Conservation (phyloP, 257 asterid species). For the Solanum megistacrolobum region DNA sequence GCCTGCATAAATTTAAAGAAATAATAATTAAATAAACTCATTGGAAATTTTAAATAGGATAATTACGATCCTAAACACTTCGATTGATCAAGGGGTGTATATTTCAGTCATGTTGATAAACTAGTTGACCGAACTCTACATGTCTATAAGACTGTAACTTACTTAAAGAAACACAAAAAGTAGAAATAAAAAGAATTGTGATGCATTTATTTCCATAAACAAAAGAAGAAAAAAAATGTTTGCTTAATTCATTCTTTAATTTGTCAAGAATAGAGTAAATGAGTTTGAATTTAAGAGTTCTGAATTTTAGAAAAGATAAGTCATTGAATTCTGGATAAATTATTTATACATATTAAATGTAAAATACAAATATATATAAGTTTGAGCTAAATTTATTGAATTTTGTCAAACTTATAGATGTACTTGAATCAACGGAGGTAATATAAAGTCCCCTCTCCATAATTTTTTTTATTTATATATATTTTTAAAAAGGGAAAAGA, state of each 20-base stretch:
- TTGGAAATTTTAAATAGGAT: neutral
- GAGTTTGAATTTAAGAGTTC: neutral
- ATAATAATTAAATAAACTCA: neutral
- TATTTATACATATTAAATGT: neutral
- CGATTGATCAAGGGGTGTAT: neutral
- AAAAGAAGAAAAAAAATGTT: neutral
- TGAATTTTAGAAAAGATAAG: neutral
- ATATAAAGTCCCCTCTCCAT: neutral
- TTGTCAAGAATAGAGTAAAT: neutral
- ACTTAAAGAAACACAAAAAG: neutral
- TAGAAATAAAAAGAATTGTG: neutral
- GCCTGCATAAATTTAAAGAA: conserved; percentile 9
- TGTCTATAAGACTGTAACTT: neutral
- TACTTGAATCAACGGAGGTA: neutral
- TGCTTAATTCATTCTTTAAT: neutral
- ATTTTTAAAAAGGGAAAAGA: too few relatives aligned
- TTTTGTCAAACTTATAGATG: neutral
- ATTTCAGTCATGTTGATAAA: neutral
- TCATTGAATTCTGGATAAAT: neutral
- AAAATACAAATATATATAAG: neutral
- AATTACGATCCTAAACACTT: neutral
- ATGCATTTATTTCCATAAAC: neutral
- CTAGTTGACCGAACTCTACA: neutral
- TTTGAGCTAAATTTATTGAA: neutral
- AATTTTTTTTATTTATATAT: too few relatives aligned